phyloP scores from a whole-genome alignment of 1,139 yeast species.

The Geotrichum aggregatum region DNA sequence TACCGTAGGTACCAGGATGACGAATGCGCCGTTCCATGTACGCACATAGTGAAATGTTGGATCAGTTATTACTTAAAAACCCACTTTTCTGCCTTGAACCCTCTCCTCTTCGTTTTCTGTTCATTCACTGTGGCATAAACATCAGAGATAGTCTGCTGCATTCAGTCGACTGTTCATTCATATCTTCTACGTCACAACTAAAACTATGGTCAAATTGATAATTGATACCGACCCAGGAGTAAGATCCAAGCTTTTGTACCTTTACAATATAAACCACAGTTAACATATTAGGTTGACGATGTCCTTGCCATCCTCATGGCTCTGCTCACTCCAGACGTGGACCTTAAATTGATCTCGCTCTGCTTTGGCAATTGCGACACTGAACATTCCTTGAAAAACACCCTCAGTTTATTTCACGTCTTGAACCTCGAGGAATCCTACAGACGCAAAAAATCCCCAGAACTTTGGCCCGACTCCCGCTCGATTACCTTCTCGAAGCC shows the following conservation, averaged over 20 bases:
- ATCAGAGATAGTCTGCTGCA: no score
- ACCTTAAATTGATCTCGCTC: conserved; percentile 39
- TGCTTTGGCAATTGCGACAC: conserved; percentile 43
- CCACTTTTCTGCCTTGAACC: no score
- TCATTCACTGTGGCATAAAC: no score
- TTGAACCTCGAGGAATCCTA: conserved; percentile 33
- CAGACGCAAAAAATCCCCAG: conserved; percentile 27
- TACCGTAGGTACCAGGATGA: no score
- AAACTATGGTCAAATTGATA: conserved; percentile 30
- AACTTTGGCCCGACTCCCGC: conserved; percentile 27
- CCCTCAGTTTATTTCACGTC: conserved; percentile 39
- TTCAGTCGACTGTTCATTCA: no score
- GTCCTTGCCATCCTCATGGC: conserved; percentile 41
- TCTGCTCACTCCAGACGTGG: conserved; percentile 34
- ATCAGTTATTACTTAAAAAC: no score
- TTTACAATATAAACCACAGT: background rate
- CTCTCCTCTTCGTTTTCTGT: no score
- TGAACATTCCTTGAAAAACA: conserved; percentile 38
- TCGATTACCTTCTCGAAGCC: conserved; percentile 1
- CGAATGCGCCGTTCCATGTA: no score
- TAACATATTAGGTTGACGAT: conserved; percentile 39
- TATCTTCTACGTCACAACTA: background rate
- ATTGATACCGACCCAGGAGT: conserved; percentile 44
- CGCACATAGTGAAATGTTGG: no score
- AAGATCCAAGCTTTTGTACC: conserved; percentile 14